A percentile compares a stretch with the other conserved stretches of the same genome.
Evolutionary conservation across 306 rosid species (phyloP).

Genomic region (Ochetophila trinervis): DNA sequence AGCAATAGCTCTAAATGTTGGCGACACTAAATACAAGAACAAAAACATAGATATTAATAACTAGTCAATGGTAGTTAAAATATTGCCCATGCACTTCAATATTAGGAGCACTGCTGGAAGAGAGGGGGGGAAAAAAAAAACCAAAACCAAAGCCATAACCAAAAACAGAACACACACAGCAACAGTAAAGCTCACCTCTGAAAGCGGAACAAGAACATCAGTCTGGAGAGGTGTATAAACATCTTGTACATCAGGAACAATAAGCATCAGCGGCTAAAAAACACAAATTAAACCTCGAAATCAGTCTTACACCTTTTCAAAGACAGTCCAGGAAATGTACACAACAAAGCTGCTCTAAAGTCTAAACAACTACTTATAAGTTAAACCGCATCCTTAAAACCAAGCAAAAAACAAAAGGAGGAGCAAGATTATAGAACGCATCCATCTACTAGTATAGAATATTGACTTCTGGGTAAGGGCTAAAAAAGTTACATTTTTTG

Average conservation of each 20-base stretch:
- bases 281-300: slow-evolving; percentile 24
- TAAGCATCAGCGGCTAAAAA: slow-evolving; percentile 92
- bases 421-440: background rate
- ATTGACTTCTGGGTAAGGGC: too few species aligned
- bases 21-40: slow-evolving; percentile 59
- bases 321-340: background rate
- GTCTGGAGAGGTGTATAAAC: slow-evolving; percentile 94
- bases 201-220: slow-evolving; percentile 82
- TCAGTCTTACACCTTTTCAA: slow-evolving; percentile 13
- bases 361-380: background rate
- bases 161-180: too few species aligned
- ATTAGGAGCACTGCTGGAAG: background rate
- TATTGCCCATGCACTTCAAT: slow-evolving; percentile 10
- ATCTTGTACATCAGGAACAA: slow-evolving; percentile 96
- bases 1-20: slow-evolving; percentile 86
- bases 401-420: background rate
- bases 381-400: background rate
- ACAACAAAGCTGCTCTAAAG: slow-evolving; percentile 3
- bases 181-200: slow-evolving; percentile 63
- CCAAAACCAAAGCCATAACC: too few species aligned
- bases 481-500: background rate
- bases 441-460: background rate
- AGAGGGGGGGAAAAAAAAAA: too few species aligned
- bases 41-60: slow-evolving; percentile 25
- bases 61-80: slow-evolving; percentile 13